Evolutionary conservation across 768 basidiomycete species (phyloP), one percentile per base, ranked within the genome.

Genomic region (Psilocybe subaeruginosa): DNA sequence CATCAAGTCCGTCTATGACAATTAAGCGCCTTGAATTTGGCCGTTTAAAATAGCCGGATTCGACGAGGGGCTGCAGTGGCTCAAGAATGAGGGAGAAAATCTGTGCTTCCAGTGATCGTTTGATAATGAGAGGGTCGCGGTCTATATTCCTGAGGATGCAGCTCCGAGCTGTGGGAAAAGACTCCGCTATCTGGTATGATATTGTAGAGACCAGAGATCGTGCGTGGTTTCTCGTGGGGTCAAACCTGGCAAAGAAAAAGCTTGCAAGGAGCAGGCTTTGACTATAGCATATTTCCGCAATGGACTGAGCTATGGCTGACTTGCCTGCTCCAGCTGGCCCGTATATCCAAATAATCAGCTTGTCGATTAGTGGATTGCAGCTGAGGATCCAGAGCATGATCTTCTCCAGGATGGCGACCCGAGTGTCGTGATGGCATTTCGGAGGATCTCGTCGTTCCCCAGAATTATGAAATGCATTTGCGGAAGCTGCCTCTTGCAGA

Each of bases 241-340:
- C 60, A 12, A 35, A 46, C 14, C 54, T 50, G 2, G 51, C 55
- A 35, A 65, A 65, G 39, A 65, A 62, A 35, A 60, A 65, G 17
- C 48, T 54, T 14, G 61, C 58, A 8, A 60, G 50, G 0, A 50
- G 54, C 1, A 48, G n/a, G 0, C 43, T 33, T 3, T 56, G 17
- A 6, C 23, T n/a, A 43, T 31, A n/a, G 23, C 53, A 58, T 1
- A 51, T 19, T 6, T 62, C 61, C 0, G 58, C 61, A 17, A 62
- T 60, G 1, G 60, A 47, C 31, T 65, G 64, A 1, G 55, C 61
- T 14, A 65, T 65, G 2, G 61, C 58, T 16, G 61, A 56, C 43
- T 65, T 65, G 4, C 64, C 64, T 4, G 66, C 50, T 14, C 66
- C 66, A 11, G 66, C 66, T 5, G 66, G 60, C 0, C 58, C 66